A percentile compares a stretch with the other conserved stretches of the same genome.
Evolutionary conservation across 2,329 filamentous ascomycete genomes (phyloP).

Genomic region (Penicillium sp.): DNA sequence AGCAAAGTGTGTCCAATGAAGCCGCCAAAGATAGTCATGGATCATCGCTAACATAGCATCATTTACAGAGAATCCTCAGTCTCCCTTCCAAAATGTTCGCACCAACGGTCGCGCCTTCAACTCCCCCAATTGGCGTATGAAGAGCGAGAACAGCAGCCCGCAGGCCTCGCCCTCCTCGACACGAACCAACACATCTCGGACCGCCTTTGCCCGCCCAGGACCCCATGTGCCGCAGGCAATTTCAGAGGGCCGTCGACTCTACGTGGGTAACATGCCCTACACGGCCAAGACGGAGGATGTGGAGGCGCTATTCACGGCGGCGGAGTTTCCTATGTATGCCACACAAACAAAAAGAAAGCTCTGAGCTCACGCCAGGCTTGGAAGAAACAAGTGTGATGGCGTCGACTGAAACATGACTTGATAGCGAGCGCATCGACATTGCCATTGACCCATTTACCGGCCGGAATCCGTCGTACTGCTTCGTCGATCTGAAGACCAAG

Average conservation of each 20-base stretch:
- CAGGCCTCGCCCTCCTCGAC: constrained; percentile 32
- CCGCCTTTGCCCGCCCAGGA: constrained; percentile 33
- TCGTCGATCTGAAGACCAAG: constrained; percentile 64
- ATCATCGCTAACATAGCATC: constrained; percentile 5
- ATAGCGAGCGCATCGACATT: constrained; percentile 63
- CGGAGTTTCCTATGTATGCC: constrained; percentile 39
- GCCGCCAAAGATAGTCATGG: neutral
- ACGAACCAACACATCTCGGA: constrained; percentile 33
- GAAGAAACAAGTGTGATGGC: constrained; percentile 2
- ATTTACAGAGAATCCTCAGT: constrained; percentile 31
- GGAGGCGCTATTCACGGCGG: constrained; percentile 49
- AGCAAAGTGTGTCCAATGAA: constrained; percentile 35
- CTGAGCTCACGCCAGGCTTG: neutral
- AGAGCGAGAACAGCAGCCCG: constrained; percentile 40
- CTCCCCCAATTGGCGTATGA: constrained; percentile 46
- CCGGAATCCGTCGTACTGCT: constrained; percentile 73
- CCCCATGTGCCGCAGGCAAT: constrained; percentile 40
- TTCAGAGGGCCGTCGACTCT: constrained; percentile 49
- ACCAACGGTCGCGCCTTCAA: constrained; percentile 42
- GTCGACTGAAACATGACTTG: constrained; percentile 23
- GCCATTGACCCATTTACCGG: constrained; percentile 68
- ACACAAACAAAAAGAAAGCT: neutral
- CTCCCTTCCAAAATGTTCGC: constrained; percentile 35
- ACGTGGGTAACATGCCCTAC: constrained; percentile 59
- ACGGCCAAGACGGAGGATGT: constrained; percentile 55